Percentiles rank a stretch among this genome's conserved stretches.
Conservation (phyloP, 1,284 basidiomycete genomes). For the Ganoderma resinaceum region DNA sequence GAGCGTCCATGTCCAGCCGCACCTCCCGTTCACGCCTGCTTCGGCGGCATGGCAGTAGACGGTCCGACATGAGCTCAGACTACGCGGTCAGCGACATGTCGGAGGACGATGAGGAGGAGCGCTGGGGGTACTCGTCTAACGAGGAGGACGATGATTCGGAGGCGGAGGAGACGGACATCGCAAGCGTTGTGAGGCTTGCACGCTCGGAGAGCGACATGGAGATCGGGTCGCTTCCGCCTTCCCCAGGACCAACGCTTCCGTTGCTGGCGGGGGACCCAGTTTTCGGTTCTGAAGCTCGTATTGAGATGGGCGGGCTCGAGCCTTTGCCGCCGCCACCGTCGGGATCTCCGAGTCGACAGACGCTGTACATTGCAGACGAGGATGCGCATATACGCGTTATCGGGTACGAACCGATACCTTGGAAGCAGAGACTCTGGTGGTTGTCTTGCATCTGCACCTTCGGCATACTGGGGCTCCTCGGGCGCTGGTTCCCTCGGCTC, state of each 20-base stretch:
- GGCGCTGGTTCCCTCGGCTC: constrained; percentile 91
- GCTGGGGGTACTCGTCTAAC: constrained; percentile 83
- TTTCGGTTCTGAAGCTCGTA: constrained; percentile 81
- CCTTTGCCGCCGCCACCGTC: constrained; percentile 69
- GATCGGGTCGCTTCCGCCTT: constrained; percentile 73
- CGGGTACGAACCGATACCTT: constrained; percentile 80
- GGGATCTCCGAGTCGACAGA: constrained; percentile 86
- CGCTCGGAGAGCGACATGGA: constrained; percentile 62
- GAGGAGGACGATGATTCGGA: constrained; percentile 59
- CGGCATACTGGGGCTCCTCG: constrained; percentile 84
- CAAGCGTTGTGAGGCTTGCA: constrained; percentile 37
- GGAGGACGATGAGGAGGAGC: constrained; percentile 60
- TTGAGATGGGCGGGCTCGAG: constrained; percentile 78
- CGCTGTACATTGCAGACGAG: constrained; percentile 90
- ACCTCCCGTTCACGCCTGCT: constrained; percentile 61
- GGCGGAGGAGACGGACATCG: constrained; percentile 36
- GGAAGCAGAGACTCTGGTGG: constrained; percentile 79
- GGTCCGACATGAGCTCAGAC: constrained; percentile 66
- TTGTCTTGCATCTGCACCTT: constrained; percentile 73
- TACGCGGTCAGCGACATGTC: constrained; percentile 60
- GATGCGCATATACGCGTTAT: constrained; percentile 90
- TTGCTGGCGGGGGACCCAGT: constrained; percentile 76
- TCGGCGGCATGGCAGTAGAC: constrained; percentile 57
- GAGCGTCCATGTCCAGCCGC: constrained; percentile 61
- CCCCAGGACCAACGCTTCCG: constrained; percentile 66